Conservation (phyloP, 306 rosid species). For the Cicer pinnatifidum region DNA sequence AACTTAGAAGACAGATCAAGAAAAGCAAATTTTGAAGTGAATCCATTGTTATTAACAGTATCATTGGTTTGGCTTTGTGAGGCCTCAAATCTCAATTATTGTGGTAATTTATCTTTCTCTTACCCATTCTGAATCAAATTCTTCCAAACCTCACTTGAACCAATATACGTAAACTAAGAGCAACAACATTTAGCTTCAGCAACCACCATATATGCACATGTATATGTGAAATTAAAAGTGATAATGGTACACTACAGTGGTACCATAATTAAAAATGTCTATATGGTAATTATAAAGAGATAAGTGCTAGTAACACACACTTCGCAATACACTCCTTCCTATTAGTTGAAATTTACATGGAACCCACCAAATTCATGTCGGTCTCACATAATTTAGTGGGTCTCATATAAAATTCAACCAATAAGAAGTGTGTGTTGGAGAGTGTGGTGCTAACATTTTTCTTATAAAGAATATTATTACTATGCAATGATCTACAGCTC, state of each 20-base stretch:
- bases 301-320: no score
- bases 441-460: no score
- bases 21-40: conserved; percentile 31
- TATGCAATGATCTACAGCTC: conserved; percentile 14
- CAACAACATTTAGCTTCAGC: conserved; percentile 13
- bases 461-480: conserved; percentile 1
- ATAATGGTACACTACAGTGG: conserved; percentile 27
- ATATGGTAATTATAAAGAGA: conserved; percentile 10
- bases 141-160: conserved; percentile 36
- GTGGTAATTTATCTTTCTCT: conserved; percentile 29
- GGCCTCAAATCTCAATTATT: conserved; percentile 28
- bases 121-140: conserved; percentile 23
- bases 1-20: conserved; percentile 26
- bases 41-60: conserved; percentile 26
- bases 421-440: no score
- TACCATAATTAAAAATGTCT: conserved; percentile 10
- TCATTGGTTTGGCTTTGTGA: conserved; percentile 14
- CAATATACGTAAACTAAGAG: conserved; percentile 12
- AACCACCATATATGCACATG: conserved; percentile 28
- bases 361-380: no score
- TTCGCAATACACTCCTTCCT: no score
- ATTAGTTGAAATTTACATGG: no score
- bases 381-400: no score
- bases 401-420: no score
- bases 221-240: conserved; percentile 23